Conservation (phyloP, 2,329 filamentous ascomycete genomes). For the Stachybotrys chlorohalonatus region DNA sequence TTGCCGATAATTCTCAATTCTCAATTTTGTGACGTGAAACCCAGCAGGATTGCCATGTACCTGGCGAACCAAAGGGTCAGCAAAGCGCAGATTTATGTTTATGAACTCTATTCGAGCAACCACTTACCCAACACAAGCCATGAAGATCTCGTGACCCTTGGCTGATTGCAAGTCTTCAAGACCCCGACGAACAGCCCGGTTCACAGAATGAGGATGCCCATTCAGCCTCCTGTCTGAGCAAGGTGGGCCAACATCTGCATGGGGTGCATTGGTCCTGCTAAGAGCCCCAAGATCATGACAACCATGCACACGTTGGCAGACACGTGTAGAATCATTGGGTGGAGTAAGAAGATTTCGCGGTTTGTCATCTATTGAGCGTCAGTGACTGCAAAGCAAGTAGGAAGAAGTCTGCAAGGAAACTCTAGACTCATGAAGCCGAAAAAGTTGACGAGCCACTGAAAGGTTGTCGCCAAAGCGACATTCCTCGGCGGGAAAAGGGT, state of each 20-base stretch:
- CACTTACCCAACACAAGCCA: conserved; percentile 2
- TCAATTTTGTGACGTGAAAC: conserved; percentile 1
- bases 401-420: neutral
- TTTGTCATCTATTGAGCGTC: neutral
- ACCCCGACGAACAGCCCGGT: conserved; percentile 1
- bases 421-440: no score
- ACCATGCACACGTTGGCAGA: neutral
- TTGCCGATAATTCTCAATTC: no score
- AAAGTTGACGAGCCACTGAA: no score
- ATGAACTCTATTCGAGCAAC: no score
- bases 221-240: neutral
- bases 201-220: conserved; percentile 3
- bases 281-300: neutral
- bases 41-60: conserved; percentile 5
- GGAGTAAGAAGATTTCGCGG: neutral
- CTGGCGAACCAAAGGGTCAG: neutral
- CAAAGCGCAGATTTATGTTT: no score
- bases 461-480: no score
- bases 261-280: conserved; percentile 3
- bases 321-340: neutral
- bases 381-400: neutral
- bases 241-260: conserved; percentile 2
- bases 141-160: conserved; percentile 5
- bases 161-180: conserved; percentile 2
- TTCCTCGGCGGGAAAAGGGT: neutral